phyloP scores from a whole-genome alignment of 2,329 filamentous ascomycete species.

The Emmonsia crescens region DNA sequence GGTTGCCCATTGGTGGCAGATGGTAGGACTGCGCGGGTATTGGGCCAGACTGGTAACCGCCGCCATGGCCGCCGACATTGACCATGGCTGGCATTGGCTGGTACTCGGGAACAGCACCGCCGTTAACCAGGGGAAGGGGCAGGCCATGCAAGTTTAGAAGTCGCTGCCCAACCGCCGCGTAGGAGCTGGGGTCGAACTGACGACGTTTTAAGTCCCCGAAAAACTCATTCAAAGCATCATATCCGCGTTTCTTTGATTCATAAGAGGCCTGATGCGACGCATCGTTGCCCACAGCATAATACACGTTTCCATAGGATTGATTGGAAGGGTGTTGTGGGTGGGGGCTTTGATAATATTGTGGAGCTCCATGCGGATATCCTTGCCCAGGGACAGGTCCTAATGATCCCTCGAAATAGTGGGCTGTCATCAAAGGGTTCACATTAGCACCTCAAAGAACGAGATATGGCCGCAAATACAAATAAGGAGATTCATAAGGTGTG shows the following conservation, averaged over 20 bases:
- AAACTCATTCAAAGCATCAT: slow-evolving; percentile 84
- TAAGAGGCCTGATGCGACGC: slow-evolving; percentile 52
- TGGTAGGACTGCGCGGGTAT: slow-evolving; percentile 70
- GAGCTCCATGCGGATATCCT: slow-evolving; percentile 33
- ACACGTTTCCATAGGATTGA: slow-evolving; percentile 59
- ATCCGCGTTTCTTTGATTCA: slow-evolving; percentile 72
- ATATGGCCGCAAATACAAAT: not conserved
- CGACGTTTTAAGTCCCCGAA: slow-evolving; percentile 88
- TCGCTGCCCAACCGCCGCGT: slow-evolving; percentile 80
- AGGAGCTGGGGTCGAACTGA: slow-evolving; percentile 79
- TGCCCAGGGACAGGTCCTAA: slow-evolving; percentile 36
- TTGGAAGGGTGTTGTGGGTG: slow-evolving; percentile 44
- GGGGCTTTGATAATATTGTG: slow-evolving; percentile 39
- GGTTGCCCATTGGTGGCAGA: slow-evolving; percentile 72
- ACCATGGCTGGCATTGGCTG: slow-evolving; percentile 44
- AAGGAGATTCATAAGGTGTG: slow-evolving; percentile 2
- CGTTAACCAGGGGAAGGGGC: slow-evolving; percentile 50
- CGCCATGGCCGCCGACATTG: slow-evolving; percentile 42
- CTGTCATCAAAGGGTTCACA: slow-evolving; percentile 25
- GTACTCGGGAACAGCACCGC: slow-evolving; percentile 41
- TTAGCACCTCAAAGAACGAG: slow-evolving; percentile 1
- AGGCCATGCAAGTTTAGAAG: slow-evolving; percentile 70
- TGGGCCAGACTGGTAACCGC: slow-evolving; percentile 45
- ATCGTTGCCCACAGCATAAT: slow-evolving; percentile 65
- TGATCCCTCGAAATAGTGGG: slow-evolving; percentile 49